These are phyloP conservation scores for Cystobasidiaceae sp. DNA, from an alignment of 1,284 basidiomycete species.

Conservation along the genomic window DNA sequence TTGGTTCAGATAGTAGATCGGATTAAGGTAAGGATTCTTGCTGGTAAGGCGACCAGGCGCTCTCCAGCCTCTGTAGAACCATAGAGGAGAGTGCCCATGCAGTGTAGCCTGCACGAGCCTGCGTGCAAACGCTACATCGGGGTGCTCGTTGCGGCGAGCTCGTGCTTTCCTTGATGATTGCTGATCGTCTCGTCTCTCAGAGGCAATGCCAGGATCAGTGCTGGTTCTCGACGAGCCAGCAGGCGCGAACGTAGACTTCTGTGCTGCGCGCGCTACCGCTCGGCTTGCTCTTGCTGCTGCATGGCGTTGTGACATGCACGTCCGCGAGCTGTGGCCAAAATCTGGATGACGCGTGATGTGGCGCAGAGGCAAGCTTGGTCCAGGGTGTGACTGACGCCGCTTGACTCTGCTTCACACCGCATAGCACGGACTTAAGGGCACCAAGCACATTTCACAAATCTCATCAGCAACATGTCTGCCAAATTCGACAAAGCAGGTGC, in stretches of 20 bases:
- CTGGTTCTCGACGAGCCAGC: not conserved
- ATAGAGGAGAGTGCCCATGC: slow-evolving; percentile 18
- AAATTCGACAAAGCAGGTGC: slow-evolving; percentile 73
- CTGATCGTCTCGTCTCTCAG: too few species aligned
- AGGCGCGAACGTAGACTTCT: not conserved
- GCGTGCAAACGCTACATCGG: slow-evolving; percentile 9
- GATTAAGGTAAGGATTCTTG: slow-evolving; percentile 14
- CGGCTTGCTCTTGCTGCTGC: not conserved
- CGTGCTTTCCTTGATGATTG: too few species aligned
- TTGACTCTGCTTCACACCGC: too few species aligned
- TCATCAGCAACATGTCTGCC: slow-evolving; percentile 39
- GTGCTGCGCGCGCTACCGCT: not conserved
- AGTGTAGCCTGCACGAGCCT: slow-evolving; percentile 2
- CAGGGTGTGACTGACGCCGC: too few species aligned
- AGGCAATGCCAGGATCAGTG: too few species aligned
- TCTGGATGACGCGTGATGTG: not conserved
- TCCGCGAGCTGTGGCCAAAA: not conserved
- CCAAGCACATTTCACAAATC: not conserved
- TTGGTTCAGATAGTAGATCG: not conserved
- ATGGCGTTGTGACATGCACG: slow-evolving; percentile 15
- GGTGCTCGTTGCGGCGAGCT: not conserved
- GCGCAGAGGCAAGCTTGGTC: not conserved
- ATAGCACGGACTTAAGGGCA: too few species aligned
- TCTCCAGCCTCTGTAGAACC: slow-evolving; percentile 14
- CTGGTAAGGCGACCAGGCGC: not conserved